A percentile compares a stretch with the other conserved stretches of the same genome.
Evolutionary conservation across 441 rosid species (phyloP).

Genomic region (Eugenia klotzschiana): DNA sequence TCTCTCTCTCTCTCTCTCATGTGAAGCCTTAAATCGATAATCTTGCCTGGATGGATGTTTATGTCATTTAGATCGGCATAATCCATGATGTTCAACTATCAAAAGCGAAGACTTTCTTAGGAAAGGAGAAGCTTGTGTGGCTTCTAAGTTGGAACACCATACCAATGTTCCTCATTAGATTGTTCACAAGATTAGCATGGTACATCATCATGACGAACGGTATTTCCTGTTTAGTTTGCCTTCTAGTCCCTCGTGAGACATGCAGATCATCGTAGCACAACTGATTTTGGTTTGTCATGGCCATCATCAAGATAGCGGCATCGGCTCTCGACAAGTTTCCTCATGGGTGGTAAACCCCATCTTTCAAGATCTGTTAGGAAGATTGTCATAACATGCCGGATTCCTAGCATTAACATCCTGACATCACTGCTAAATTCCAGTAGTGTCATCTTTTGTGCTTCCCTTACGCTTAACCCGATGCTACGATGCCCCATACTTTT

Average conservation of each 20-base stretch:
- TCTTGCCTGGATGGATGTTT: not conserved
- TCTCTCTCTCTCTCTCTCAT: not conserved
- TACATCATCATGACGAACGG: not conserved
- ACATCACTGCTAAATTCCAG: not conserved
- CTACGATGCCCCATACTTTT: not conserved
- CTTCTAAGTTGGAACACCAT: not conserved
- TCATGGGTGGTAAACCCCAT: not conserved
- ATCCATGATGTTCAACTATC: not conserved
- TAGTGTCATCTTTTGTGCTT: not conserved
- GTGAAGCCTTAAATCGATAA: not conserved
- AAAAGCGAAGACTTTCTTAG: not conserved
- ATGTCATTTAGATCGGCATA: not conserved
- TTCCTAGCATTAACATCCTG: not conserved
- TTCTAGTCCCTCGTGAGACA: not conserved
- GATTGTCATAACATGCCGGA: not conserved
- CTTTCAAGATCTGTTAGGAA: not conserved
- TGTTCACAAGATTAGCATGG: not conserved
- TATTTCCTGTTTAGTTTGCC: not conserved
- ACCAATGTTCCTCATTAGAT: not conserved
- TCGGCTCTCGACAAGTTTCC: not conserved
- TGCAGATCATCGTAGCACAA: not conserved
- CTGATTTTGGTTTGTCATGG: not conserved
- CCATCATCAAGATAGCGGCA: not conserved
- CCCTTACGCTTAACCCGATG: not conserved
- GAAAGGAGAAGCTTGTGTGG: not conserved